Base-by-base conservation (phyloP, 352 stramenopile genomes). In the Phytopythium sindhum region DNA sequence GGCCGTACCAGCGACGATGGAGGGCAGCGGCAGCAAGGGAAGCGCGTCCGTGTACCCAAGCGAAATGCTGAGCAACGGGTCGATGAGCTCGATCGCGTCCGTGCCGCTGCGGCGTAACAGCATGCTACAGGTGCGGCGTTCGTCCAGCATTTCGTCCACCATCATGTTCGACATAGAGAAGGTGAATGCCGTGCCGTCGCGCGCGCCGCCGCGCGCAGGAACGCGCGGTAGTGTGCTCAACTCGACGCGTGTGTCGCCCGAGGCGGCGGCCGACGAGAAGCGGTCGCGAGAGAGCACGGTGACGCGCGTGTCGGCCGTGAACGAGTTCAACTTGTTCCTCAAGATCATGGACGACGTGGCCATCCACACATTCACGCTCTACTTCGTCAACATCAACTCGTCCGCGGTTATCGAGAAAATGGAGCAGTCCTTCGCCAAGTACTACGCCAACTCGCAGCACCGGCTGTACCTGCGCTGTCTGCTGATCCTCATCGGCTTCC, bases 271-370 rank as follows among this genome's bases (percentile, higher is more conserved):
- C n/a, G 58, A 51, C 0, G 69, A 73, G 4, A 75, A 89, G 52
- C 67, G 72, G 28, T 63, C 74, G 39, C 61, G 81, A 50, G 80
- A 89, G 58, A 88, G 78, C 57, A 83, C 79, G 21, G 76, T 77
- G 19, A 76, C 74, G 9, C 74, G 78, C 17, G 69, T 73, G 8
- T 84, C 82, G 24, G 80, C 80, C 4, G 72, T 91, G 52, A 89
- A 65, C 55, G 83, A 91, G 65, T 90, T 91, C 61, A 86, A 78
- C 61, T 66, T 91, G 37, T 92, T 90, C 65, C 70, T 92, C 39
- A 87, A 88, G 62, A 82, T 90, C 71, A 89, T 91, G 70, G 85
- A 93, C 61, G 80, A 93, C 47, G 84, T 92, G 15, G 85, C 80
- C 37, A 90, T 91, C 50, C 85, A 93, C 67, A 82, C 81, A 42